Percentiles rank a stretch among this genome's conserved stretches.
These are phyloP conservation scores for Syzygium oleosum DNA, from an alignment of 345 rosid genomes.

Conservation along the genomic window DNA sequence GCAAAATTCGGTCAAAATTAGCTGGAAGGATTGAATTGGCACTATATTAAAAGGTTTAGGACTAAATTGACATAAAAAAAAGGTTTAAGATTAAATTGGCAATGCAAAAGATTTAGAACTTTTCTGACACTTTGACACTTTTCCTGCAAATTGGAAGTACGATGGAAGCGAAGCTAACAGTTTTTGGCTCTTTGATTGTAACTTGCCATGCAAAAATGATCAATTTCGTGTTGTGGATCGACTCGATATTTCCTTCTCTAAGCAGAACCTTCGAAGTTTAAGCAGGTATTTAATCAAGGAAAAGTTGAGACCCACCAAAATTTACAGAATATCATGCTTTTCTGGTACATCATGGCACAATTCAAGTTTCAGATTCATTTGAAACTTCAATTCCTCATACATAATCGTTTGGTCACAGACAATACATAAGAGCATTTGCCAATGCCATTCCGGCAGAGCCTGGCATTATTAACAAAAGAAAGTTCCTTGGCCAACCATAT, in stretches of 20 bases:
- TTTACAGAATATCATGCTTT: background rate
- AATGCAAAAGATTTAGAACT: no score
- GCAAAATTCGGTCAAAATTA: no score
- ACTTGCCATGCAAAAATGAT: background rate
- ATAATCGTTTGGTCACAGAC: constrained; percentile 4
- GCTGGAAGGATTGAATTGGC: no score
- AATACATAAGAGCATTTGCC: background rate
- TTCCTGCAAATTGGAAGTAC: background rate
- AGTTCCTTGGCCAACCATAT: background rate
- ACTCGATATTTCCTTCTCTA: background rate
- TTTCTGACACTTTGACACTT: no score
- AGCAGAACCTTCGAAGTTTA: background rate
- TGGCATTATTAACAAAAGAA: background rate
- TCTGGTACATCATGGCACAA: background rate
- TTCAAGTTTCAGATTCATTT: background rate
- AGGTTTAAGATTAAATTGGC: no score
- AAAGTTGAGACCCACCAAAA: background rate
- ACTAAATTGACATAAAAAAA: no score
- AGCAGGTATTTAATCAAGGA: background rate
- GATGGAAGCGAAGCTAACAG: background rate
- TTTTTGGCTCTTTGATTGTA: background rate
- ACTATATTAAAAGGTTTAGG: no score
- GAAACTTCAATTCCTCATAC: background rate
- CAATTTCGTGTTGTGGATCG: background rate
- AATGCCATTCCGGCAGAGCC: background rate